Evolutionary conservation across 306 rosid species (phyloP), one percentile per base, ranked within the genome.

Genomic region (Ziziphus jujuba): DNA sequence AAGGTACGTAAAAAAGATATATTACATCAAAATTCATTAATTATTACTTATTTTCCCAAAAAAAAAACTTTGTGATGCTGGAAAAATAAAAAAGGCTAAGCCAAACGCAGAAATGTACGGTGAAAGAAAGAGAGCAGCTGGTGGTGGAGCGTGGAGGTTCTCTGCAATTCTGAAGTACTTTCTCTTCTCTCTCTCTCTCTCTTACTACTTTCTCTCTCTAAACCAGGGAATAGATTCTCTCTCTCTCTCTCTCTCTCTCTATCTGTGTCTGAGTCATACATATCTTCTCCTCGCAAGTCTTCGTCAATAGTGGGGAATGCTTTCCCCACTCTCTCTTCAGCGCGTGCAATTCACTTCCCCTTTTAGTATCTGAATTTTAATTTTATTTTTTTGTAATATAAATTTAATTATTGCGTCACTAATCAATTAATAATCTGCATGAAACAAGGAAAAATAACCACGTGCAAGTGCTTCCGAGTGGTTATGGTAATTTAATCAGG

Each of bases 1-100:
- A 75, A n/a, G 67, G 62, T 47, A 72, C 70, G 88, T 17, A 78
- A 77, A 65, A n/a, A 24, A 68, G 33, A 28, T 59, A 28, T 59
- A 73, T 67, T 66, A 70, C 96, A 72, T 78, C 79, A 81, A 72
- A 77, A 67, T n/a, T n/a, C n/a, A n/a, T n/a, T n/a, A n/a, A n/a
- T n/a, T n/a, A n/a, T n/a, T n/a, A n/a, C n/a, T n/a, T n/a, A n/a
- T n/a, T n/a, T n/a, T n/a, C n/a, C n/a, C n/a, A n/a, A n/a, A n/a
- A n/a, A n/a, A n/a, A 6, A 36, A 28, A 69, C n/a, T 63, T 55
- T 61, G 63, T 63, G 71, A 70, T 82, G 55, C 71, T 34, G 72
- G 44, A 66, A 69, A 80, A 77, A 52, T 55, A 66, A 59, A 43
- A 25, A 25, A 61, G 59, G 9, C 14, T 59, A 55, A 59, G 51